Evolutionary conservation across 2,329 filamentous ascomycete genomes (phyloP).

Genomic region (Xylaria sp.): DNA sequence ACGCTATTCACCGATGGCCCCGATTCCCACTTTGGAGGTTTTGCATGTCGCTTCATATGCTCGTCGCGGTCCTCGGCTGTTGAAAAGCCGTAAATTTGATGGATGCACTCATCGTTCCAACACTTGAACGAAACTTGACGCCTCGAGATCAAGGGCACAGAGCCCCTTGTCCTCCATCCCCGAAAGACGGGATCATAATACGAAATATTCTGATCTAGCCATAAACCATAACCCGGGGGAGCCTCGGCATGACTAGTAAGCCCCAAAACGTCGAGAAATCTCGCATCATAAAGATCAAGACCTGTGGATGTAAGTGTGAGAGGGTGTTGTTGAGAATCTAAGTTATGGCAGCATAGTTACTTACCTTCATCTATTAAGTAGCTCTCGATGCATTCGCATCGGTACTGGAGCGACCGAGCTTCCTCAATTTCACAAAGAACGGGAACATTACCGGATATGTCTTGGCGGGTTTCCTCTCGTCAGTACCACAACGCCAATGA

Average conservation of each 20-base stretch:
- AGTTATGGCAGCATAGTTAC: slow-evolving; percentile 35
- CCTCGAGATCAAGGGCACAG: slow-evolving; percentile 52
- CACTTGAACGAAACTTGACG: slow-evolving; percentile 63
- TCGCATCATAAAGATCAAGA: slow-evolving; percentile 56
- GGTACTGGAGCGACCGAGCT: slow-evolving; percentile 66
- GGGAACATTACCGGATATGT: slow-evolving; percentile 55
- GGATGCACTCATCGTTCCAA: slow-evolving; percentile 64
- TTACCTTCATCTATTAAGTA: slow-evolving; percentile 62
- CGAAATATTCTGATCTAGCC: slow-evolving; percentile 64
- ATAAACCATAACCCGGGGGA: slow-evolving; percentile 61
- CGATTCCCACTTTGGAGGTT: slow-evolving; percentile 58
- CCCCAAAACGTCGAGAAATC: slow-evolving; percentile 54
- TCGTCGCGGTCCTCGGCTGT: slow-evolving; percentile 63
- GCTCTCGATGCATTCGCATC: slow-evolving; percentile 68
- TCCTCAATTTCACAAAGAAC: slow-evolving; percentile 67
- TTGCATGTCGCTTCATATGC: slow-evolving; percentile 61
- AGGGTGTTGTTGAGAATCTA: slow-evolving; percentile 26
- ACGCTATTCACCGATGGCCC: slow-evolving; percentile 56
- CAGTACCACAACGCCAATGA: slow-evolving; percentile 23
- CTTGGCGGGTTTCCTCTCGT: slow-evolving; percentile 47
- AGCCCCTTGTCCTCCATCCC: slow-evolving; percentile 54
- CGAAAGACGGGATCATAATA: slow-evolving; percentile 61
- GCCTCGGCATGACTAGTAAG: slow-evolving; percentile 53
- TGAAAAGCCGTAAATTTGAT: slow-evolving; percentile 69
- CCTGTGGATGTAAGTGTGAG: slow-evolving; percentile 49